Conservation (phyloP, 306 rosid species). For the Benincasa hispida region DNA sequence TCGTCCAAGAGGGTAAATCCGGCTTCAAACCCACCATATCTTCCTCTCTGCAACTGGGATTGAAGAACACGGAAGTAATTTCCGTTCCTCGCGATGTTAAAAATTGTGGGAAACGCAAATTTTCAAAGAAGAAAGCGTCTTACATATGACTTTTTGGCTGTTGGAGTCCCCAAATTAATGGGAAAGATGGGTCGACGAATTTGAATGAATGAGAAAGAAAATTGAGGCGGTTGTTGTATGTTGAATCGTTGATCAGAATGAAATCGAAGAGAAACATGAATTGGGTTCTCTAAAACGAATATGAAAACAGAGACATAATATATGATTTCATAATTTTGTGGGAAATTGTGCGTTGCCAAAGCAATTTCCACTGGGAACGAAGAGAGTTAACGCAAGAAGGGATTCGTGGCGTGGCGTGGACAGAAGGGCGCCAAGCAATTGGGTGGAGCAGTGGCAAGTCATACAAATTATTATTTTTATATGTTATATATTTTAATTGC, state of each 20-base stretch:
- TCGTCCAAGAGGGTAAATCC: constrained; percentile 31
- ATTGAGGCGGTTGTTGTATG: not conserved
- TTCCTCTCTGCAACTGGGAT: not conserved
- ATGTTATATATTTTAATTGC: too few species aligned
- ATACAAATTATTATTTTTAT: too few species aligned
- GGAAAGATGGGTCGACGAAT: not conserved
- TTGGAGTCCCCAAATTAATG: not conserved
- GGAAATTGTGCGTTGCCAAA: not conserved
- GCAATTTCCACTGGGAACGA: not conserved
- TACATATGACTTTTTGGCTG: not conserved
- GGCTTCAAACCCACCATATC: constrained; percentile 32
- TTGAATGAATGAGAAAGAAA: not conserved
- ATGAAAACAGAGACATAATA: not conserved
- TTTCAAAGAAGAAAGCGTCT: not conserved
- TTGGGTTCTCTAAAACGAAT: not conserved
- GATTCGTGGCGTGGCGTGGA: constrained; percentile 68
- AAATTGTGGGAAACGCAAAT: not conserved
- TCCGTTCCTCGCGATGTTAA: not conserved
- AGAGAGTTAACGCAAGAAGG: not conserved
- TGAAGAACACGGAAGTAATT: not conserved
- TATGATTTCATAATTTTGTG: not conserved
- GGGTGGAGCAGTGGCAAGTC: not conserved
- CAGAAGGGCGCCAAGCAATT: constrained; percentile 33
- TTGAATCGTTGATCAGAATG: not conserved
- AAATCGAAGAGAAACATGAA: not conserved